Evolutionary conservation across 108 stramenopile species (phyloP).

Genomic region (Mayamaea pseudoterrestris): DNA sequence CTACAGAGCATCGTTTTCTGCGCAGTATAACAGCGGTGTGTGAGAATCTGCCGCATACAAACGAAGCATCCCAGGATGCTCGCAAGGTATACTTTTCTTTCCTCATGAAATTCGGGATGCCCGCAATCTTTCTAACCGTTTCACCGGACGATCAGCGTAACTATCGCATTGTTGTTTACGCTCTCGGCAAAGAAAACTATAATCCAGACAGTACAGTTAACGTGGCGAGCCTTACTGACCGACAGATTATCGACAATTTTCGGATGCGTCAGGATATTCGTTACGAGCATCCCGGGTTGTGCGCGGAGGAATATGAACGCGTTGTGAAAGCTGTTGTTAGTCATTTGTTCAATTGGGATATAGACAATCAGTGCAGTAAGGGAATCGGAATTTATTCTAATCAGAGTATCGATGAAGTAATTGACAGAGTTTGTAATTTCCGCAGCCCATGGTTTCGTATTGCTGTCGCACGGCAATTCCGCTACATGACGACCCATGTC

Average conservation of each 20-base stretch:
- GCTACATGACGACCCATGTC: no score
- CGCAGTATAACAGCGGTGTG: no score
- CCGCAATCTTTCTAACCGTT: background rate
- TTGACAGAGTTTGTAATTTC: no score
- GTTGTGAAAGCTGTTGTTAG: background rate
- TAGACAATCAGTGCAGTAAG: background rate
- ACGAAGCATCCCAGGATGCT: no score
- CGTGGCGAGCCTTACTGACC: conserved; percentile 1
- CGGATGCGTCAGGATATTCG: no score
- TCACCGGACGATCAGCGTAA: background rate
- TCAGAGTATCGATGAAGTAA: no score
- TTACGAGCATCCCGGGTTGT: background rate
- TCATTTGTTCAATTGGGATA: background rate
- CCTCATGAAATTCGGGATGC: background rate
- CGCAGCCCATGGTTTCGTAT: no score
- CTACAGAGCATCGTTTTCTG: no score
- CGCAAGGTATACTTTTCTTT: background rate
- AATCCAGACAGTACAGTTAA: background rate
- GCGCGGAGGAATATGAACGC: background rate
- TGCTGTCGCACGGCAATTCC: no score
- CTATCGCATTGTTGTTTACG: background rate
- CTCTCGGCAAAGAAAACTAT: background rate
- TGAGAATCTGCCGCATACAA: no score
- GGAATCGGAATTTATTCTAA: background rate
- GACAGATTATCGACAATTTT: no score